These are phyloP conservation scores for Cryptosporidium bovis DNA, from an alignment of 169 alveolate species.

Conservation along the genomic window DNA sequence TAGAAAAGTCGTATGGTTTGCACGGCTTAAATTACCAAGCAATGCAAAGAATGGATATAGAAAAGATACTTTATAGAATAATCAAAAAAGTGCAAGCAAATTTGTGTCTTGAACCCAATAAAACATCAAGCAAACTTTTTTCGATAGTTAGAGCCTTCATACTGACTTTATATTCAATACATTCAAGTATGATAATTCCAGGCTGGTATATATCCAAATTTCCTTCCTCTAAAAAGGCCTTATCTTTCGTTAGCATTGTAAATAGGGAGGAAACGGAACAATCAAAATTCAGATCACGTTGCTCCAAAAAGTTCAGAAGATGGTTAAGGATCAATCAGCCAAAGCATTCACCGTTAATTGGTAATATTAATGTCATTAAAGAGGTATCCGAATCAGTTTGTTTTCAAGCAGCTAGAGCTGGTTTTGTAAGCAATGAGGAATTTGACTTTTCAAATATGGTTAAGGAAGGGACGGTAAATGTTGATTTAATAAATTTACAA, in stretches of 20 bases:
- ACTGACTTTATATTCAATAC: constrained; percentile 45
- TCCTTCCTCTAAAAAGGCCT: constrained; percentile 4
- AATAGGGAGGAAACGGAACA: constrained; percentile 15
- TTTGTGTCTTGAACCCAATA: not conserved
- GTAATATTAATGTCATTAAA: constrained; percentile 18
- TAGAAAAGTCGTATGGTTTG: constrained; percentile 19
- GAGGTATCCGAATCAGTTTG: constrained; percentile 35
- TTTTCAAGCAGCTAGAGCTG: constrained; percentile 63
- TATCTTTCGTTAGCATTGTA: constrained; percentile 15
- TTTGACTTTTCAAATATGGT: constrained; percentile 66
- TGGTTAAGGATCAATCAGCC: constrained; percentile 36
- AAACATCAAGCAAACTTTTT: constrained; percentile 29
- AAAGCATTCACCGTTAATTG: not conserved
- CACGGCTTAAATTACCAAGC: constrained; percentile 30
- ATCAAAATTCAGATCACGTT: constrained; percentile 10
- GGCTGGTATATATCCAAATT: constrained; percentile 33
- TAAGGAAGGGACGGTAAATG: constrained; percentile 46
- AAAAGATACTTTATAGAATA: constrained; percentile 28
- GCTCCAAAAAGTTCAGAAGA: constrained; percentile 16
- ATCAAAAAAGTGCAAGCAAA: constrained; percentile 21
- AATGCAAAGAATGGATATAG: not conserved
- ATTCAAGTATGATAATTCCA: constrained; percentile 25
- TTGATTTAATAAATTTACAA: constrained; percentile 49
- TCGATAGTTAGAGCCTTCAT: constrained; percentile 38
- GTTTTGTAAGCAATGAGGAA: constrained; percentile 52